These are phyloP conservation scores for Cyclotella choctawhatcheeana DNA, from an alignment of 108 stramenopile genomes.

Conservation along the genomic window DNA sequence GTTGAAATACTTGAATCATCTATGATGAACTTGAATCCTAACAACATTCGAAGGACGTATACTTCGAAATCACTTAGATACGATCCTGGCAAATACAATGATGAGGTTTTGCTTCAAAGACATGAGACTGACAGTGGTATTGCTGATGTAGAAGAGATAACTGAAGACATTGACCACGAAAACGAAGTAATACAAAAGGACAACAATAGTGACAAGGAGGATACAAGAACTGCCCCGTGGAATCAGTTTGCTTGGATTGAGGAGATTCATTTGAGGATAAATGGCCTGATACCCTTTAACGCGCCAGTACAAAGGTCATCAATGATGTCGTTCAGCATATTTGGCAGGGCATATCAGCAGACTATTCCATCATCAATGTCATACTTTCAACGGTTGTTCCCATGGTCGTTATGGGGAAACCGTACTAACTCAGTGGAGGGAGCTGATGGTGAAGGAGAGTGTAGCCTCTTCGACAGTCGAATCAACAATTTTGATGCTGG, in stretches of 20 bases:
- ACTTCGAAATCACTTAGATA: slow-evolving; percentile 59
- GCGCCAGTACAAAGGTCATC: slow-evolving; percentile 61
- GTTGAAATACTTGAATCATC: slow-evolving; percentile 81
- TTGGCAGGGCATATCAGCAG: slow-evolving; percentile 58
- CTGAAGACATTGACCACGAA: neutral
- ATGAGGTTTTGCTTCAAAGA: neutral
- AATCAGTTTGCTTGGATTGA: slow-evolving; percentile 92
- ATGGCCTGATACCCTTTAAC: slow-evolving; percentile 67
- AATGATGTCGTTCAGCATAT: slow-evolving; percentile 53
- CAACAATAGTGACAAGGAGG: slow-evolving; percentile 17
- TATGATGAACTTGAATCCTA: slow-evolving; percentile 69
- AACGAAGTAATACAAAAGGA: neutral
- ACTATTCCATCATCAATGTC: slow-evolving; percentile 55
- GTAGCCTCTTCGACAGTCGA: slow-evolving; percentile 37
- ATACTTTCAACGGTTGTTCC: slow-evolving; percentile 48
- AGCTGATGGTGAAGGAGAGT: slow-evolving; percentile 56
- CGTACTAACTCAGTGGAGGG: slow-evolving; percentile 27
- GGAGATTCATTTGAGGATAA: slow-evolving; percentile 76
- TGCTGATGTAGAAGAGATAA: slow-evolving; percentile 43
- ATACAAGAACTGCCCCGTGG: slow-evolving; percentile 74
- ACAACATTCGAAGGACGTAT: slow-evolving; percentile 74
- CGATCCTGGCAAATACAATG: slow-evolving; percentile 66
- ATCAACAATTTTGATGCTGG: neutral
- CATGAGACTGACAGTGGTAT: slow-evolving; percentile 24
- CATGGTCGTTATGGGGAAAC: slow-evolving; percentile 55